Evolutionary conservation across 2,329 filamentous ascomycete species (phyloP), one percentile per base, ranked within the genome.

Genomic region (Neocatenulostroma microsporum): DNA sequence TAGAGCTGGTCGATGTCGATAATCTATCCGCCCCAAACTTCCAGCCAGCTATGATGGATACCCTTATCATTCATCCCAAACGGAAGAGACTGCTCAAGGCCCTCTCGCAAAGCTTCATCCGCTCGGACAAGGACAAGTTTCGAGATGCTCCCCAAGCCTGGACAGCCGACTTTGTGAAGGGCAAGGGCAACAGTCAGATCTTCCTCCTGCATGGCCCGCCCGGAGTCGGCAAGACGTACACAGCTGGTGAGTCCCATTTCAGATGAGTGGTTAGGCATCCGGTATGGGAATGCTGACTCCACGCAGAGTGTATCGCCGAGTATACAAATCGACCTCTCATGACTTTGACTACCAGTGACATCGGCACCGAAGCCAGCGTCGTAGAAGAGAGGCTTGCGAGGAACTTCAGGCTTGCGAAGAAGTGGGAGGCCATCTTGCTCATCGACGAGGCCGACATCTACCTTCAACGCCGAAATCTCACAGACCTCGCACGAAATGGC

Each of bases 391-490:
- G 42, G 10, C 45, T 56, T n/a, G 45, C 36, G 21, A 41, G 42
- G 21, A 85, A 91, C 32, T 72, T 94, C 39, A 83, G 89, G 49
- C 82, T 91, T 34, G 86, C 84, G 29, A 82, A 87, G 49, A 78
- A 78, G 0, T 94, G 86, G 86, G 82, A 84, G n/a, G 85, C 85
- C 0, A 83, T 94, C 6, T 67, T 94, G 0, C 74, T 94, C 3
- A 74, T 94, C 3, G 86, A 93, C 51, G 86, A 94, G 62, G 84
- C 82, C 3, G 83, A 88, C 50, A 79, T 87, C 5, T 87, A 87
- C 62, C 67, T 94, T 10, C 84, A 91, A 64, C 82, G 84, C 55
- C 77, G 85, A 1, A 81, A 82, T 30, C 78, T 86, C 52, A 78
- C 84, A 46, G 84, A 93, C 50, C 80, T 91, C 40, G 79, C 87